phyloP scores from a whole-genome alignment of 2,329 filamentous ascomycete species.

The Penicillium sumatraense region DNA sequence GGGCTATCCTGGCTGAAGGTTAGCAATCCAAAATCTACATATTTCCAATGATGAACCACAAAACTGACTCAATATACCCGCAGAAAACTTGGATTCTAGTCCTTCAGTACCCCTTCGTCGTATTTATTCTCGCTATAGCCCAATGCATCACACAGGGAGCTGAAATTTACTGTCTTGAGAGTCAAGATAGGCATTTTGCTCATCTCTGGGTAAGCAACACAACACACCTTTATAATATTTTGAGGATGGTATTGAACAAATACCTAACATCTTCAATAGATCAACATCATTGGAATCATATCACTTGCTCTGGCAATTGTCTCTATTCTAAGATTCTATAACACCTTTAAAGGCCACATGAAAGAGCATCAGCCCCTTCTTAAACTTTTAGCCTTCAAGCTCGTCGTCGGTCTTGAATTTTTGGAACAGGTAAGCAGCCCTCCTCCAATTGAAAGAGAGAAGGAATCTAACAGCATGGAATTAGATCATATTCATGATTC shows the following conservation, averaged over 20 bases:
- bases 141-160: slow-evolving; percentile 37
- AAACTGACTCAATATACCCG: neutral
- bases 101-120: slow-evolving; percentile 48
- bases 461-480: neutral
- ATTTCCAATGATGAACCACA: too few species aligned
- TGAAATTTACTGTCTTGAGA: slow-evolving; percentile 36
- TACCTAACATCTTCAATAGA: slow-evolving; percentile 4
- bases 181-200: slow-evolving; percentile 37
- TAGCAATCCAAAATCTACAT: slow-evolving; percentile 7
- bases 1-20: slow-evolving; percentile 35
- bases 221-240: too few species aligned
- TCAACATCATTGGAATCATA: slow-evolving; percentile 21
- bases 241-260: neutral
- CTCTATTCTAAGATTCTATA: slow-evolving; percentile 33
- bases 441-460: slow-evolving; percentile 5
- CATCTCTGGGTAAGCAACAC: slow-evolving; percentile 42
- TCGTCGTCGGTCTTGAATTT: slow-evolving; percentile 37
- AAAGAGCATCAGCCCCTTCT: slow-evolving; percentile 33
- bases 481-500: slow-evolving; percentile 37
- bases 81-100: slow-evolving; percentile 41
- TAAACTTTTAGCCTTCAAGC: slow-evolving; percentile 42
- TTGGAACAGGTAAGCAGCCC: slow-evolving; percentile 30
- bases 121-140: slow-evolving; percentile 28
- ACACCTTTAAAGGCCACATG: slow-evolving; percentile 29
- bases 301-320: slow-evolving; percentile 30